A percentile compares a stretch with the other conserved stretches of the same genome.
These are phyloP conservation scores for Podosphaera aphanis DNA, from an alignment of 2,329 filamentous ascomycete species.

Conservation along the genomic window DNA sequence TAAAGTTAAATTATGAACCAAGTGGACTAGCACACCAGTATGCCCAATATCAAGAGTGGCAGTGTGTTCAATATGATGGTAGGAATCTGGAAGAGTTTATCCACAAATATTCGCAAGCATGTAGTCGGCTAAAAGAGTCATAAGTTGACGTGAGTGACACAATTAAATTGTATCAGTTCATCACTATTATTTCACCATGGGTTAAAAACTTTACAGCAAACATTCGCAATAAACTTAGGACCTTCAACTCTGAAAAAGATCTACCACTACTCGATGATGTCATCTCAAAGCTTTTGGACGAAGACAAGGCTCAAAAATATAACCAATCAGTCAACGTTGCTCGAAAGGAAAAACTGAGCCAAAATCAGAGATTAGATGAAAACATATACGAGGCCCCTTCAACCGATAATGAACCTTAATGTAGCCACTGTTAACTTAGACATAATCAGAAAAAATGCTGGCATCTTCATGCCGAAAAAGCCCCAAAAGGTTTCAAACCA, in stretches of 20 bases:
- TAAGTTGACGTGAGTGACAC: background rate
- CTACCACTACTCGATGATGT: slow-evolving; percentile 1
- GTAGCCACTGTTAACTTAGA: background rate
- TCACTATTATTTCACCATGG: slow-evolving; percentile 1
- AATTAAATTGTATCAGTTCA: slow-evolving; percentile 1
- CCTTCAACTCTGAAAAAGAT: background rate
- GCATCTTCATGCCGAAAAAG: slow-evolving; percentile 1
- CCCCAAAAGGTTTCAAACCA: background rate
- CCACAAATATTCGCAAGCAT: slow-evolving; percentile 1
- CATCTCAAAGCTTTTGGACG: background rate
- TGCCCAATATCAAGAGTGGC: background rate
- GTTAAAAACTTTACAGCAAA: slow-evolving; percentile 1
- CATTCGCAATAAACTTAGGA: slow-evolving; percentile 1
- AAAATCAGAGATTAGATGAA: background rate
- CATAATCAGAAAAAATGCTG: background rate
- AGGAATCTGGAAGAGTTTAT: slow-evolving; percentile 1
- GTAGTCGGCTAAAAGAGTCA: slow-evolving; percentile 1
- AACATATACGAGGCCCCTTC: background rate
- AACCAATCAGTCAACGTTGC: background rate
- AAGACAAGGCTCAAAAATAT: slow-evolving; percentile 1
- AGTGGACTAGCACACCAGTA: slow-evolving; percentile 1
- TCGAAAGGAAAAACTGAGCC: background rate
- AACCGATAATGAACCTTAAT: background rate
- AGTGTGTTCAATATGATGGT: slow-evolving; percentile 1
- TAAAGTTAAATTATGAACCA: slow-evolving; percentile 1